Conservation (phyloP, 768 basidiomycete species). For the Aureoboletus auriporus region DNA sequence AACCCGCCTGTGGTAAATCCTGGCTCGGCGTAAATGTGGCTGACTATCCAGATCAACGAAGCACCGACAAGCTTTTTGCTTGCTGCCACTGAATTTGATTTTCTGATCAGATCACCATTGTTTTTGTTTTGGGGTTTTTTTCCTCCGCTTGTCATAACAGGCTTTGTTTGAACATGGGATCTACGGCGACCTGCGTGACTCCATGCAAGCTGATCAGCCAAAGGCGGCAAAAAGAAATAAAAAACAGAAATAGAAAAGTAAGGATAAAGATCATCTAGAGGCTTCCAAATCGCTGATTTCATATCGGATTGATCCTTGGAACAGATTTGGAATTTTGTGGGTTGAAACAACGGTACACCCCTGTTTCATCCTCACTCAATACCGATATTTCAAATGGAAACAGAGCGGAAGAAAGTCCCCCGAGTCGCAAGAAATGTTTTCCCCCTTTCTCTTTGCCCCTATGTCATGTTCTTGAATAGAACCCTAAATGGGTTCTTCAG, state of each 20-base stretch:
- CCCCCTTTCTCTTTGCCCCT: too few species aligned
- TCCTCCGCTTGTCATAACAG: neutral
- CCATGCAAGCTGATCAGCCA: conserved; percentile 11
- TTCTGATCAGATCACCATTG: neutral
- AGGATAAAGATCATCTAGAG: neutral
- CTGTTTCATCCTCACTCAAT: conserved; percentile 17
- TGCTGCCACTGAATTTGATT: neutral
- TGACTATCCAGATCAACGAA: too few species aligned
- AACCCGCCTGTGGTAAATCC: too few species aligned
- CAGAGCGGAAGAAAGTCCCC: too few species aligned
- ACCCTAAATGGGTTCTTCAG: too few species aligned
- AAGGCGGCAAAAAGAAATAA: neutral
- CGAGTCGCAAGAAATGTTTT: too few species aligned
- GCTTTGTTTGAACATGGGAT: neutral
- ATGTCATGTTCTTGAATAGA: too few species aligned
- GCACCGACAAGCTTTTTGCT: too few species aligned
- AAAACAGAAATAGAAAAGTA: neutral
- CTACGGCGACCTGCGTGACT: conserved; percentile 10
- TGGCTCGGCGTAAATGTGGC: too few species aligned
- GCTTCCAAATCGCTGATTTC: conserved; percentile 17
- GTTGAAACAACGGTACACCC: conserved; percentile 1
- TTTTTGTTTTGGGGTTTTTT: neutral
- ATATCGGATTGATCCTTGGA: conserved; percentile 15
- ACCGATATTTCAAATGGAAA: conserved; percentile 3
- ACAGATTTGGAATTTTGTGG: neutral